These are phyloP conservation scores for Aphanomyces cochlioides DNA, from an alignment of 352 stramenopile species.

Conservation along the genomic window DNA sequence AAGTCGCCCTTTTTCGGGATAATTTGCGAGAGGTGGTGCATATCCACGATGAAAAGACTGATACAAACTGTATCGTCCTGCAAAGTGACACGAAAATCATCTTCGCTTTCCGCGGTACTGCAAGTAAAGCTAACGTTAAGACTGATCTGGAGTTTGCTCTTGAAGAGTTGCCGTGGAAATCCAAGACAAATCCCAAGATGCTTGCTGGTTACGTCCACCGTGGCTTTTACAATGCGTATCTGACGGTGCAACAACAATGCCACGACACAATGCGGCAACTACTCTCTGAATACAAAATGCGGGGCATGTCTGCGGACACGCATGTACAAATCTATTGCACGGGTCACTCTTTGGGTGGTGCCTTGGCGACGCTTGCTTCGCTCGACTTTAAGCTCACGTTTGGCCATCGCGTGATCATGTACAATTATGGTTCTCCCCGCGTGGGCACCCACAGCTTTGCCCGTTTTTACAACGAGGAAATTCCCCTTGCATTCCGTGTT, in stretches of 20 bases:
- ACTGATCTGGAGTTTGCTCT: constrained; percentile 40
- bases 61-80: constrained; percentile 45
- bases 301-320: constrained; percentile 29
- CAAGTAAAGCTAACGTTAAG: constrained; percentile 43
- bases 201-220: constrained; percentile 39
- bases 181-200: background rate
- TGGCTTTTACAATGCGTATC: constrained; percentile 44
- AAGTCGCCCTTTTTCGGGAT: constrained; percentile 2
- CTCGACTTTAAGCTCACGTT: constrained; percentile 11
- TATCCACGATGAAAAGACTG: constrained; percentile 38
- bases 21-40: constrained; percentile 31
- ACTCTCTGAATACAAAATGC: constrained; percentile 30
- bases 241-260: constrained; percentile 37
- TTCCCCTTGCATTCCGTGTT: constrained; percentile 29
- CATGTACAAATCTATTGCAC: constrained; percentile 32
- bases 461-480: constrained; percentile 16
- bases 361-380: constrained; percentile 36
- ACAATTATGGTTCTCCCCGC: constrained; percentile 38
- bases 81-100: constrained; percentile 36
- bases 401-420: constrained; percentile 32
- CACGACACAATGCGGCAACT: constrained; percentile 33
- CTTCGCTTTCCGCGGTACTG: constrained; percentile 44
- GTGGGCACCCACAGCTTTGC: constrained; percentile 35
- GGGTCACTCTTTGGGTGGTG: constrained; percentile 44
- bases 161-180: constrained; percentile 12